These are phyloP conservation scores for Rhipidocladum racemiflorum DNA, from an alignment of 176 grass and related monocot genomes.

Conservation along the genomic window DNA sequence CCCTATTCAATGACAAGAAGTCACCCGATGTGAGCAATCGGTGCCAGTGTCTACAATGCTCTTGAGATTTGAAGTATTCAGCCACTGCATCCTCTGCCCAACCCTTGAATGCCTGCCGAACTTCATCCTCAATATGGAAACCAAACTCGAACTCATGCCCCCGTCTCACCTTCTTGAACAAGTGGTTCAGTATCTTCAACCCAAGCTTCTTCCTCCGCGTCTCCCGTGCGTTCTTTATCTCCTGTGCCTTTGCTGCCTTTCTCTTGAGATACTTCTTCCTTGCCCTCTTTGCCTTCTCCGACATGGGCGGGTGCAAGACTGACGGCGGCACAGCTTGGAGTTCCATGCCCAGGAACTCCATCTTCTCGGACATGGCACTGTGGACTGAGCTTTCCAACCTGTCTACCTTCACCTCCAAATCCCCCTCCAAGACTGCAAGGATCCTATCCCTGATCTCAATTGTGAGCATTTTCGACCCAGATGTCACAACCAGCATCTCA, in stretches of 20 bases:
- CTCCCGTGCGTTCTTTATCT: slow-evolving; percentile 87
- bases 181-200: slow-evolving; percentile 75
- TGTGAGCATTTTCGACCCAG: slow-evolving; percentile 75
- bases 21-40: slow-evolving; percentile 65
- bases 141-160: slow-evolving; percentile 65
- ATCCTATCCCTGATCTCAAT: slow-evolving; percentile 66
- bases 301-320: slow-evolving; percentile 73
- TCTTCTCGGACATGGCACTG: slow-evolving; percentile 77
- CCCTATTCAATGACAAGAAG: slow-evolving; percentile 71
- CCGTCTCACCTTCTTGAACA: slow-evolving; percentile 74
- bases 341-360: slow-evolving; percentile 80
- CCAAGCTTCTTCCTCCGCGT: slow-evolving; percentile 85
- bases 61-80: slow-evolving; percentile 57
- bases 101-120: slow-evolving; percentile 55
- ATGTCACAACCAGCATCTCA: slow-evolving; percentile 71
- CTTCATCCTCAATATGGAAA: slow-evolving; percentile 63
- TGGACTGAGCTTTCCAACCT: slow-evolving; percentile 66
- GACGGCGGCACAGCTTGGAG: slow-evolving; percentile 86
- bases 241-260: slow-evolving; percentile 64
- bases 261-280: slow-evolving; percentile 87
- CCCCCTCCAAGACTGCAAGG: slow-evolving; percentile 51
- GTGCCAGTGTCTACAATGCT: slow-evolving; percentile 73
- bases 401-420: slow-evolving; percentile 65
- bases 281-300: slow-evolving; percentile 81
- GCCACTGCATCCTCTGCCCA: slow-evolving; percentile 62